phyloP scores from a whole-genome alignment of 345 rosid species.

The Citrus australasica region DNA sequence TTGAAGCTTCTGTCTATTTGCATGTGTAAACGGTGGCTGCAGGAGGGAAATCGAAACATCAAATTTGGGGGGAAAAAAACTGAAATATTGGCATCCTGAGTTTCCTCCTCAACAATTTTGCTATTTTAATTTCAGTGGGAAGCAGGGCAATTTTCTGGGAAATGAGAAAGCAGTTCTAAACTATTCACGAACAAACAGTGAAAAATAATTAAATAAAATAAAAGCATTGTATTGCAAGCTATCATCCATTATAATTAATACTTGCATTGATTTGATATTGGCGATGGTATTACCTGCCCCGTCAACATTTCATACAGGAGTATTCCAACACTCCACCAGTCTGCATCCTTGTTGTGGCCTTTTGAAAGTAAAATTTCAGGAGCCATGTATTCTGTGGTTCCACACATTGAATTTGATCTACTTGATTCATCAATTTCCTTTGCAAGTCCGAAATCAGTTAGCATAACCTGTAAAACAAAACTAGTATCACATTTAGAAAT shows the following conservation, averaged over 20 bases:
- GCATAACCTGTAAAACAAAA: constrained; percentile 46
- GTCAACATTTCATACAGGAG: constrained; percentile 70
- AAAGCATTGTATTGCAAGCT: background rate
- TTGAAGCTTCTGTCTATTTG: constrained; percentile 68
- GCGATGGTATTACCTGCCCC: constrained; percentile 44
- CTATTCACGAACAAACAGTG: background rate
- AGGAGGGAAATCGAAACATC: background rate
- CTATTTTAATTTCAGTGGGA: background rate
- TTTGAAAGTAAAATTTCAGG: constrained; percentile 63
- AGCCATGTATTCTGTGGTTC: constrained; percentile 79
- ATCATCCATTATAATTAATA: background rate
- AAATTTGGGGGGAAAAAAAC: background rate
- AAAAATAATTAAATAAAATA: background rate
- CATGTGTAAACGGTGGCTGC: constrained; percentile 59
- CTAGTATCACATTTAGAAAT: background rate
- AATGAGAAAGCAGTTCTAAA: background rate
- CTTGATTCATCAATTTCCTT: constrained; percentile 66
- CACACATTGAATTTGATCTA: constrained; percentile 72
- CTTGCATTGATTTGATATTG: background rate
- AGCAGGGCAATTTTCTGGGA: background rate
- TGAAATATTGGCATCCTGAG: background rate
- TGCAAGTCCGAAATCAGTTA: constrained; percentile 72
- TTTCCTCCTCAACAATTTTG: background rate
- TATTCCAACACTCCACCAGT: constrained; percentile 76
- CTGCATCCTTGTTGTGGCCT: constrained; percentile 73